These are phyloP conservation scores for Zoysia matrella DNA, from an alignment of 202 grass and related monocot genomes.

Conservation along the genomic window DNA sequence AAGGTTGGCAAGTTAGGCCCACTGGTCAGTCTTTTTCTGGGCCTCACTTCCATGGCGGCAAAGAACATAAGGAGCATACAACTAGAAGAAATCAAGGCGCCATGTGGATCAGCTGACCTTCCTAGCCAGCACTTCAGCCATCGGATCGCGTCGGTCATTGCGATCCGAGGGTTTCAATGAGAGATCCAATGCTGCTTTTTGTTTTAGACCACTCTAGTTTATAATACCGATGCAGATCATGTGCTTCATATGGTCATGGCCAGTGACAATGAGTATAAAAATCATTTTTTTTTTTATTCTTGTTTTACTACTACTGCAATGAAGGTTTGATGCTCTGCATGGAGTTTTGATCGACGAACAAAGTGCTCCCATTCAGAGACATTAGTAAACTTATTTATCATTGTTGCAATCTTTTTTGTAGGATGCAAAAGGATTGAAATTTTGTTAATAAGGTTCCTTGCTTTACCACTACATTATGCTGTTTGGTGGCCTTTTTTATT, in stretches of 20 bases:
- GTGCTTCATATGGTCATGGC: slow-evolving; percentile 11
- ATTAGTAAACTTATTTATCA: slow-evolving; percentile 36
- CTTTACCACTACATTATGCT: slow-evolving; percentile 41
- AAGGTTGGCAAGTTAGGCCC: slow-evolving; percentile 21
- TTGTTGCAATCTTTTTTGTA: slow-evolving; percentile 18
- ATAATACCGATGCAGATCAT: slow-evolving; percentile 36
- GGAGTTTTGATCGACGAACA: slow-evolving; percentile 22
- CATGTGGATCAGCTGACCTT: slow-evolving; percentile 56
- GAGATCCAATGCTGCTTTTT: slow-evolving; percentile 39
- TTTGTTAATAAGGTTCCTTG: slow-evolving; percentile 43
- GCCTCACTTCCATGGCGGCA: slow-evolving; percentile 25
- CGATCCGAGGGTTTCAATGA: slow-evolving; percentile 3
- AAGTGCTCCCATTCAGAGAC: slow-evolving; percentile 1
- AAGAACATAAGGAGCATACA: neutral
- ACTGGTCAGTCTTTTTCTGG: slow-evolving; percentile 16
- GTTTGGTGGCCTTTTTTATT: slow-evolving; percentile 41
- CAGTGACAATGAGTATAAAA: neutral
- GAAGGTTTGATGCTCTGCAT: neutral
- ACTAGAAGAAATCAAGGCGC: slow-evolving; percentile 49
- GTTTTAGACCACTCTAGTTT: slow-evolving; percentile 35
- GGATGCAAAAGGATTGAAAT: slow-evolving; percentile 38
- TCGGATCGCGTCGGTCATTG: neutral
- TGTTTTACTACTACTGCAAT: neutral
- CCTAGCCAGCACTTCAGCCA: neutral
- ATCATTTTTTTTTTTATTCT: neutral